Evolutionary conservation across 176 grass and related monocot genomes (phyloP).

Genomic region (Triticum turgidum): DNA sequence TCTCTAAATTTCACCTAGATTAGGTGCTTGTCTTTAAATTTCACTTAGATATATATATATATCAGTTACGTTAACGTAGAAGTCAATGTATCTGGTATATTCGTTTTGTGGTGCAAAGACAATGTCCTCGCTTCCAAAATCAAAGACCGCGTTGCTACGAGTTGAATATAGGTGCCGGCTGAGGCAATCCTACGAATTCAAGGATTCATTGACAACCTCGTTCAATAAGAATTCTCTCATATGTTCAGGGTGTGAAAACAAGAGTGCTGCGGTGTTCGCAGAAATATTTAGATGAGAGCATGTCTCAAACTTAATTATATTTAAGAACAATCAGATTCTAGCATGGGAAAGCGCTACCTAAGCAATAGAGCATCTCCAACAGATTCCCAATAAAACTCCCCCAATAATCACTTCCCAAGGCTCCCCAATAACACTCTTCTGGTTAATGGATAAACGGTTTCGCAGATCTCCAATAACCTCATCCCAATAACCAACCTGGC

Average conservation of each 20-base stretch:
- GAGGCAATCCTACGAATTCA: neutral
- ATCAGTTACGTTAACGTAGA: neutral
- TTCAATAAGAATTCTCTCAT: neutral
- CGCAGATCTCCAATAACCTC: too few relatives aligned
- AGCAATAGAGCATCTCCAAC: too few relatives aligned
- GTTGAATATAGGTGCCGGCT: neutral
- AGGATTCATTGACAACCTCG: neutral
- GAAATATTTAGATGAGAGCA: neutral
- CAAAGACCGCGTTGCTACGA: neutral
- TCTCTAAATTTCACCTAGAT: neutral
- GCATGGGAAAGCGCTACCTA: too few relatives aligned
- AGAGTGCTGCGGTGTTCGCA: neutral
- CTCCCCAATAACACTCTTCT: too few relatives aligned
- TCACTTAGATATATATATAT: neutral
- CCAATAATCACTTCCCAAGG: too few relatives aligned
- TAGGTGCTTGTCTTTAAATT: neutral
- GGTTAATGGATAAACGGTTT: too few relatives aligned
- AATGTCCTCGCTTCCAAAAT: neutral
- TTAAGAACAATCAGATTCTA: neutral
- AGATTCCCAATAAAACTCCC: too few relatives aligned
- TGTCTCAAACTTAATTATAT: neutral
- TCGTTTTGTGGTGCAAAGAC: neutral
- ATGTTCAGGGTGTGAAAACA: neutral
- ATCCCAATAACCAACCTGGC: too few relatives aligned
- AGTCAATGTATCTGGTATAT: neutral